A percentile compares a stretch with the other conserved stretches of the same genome.
phyloP scores from a whole-genome alignment of 1,284 basidiomycete species.

The Tilletia caries region DNA sequence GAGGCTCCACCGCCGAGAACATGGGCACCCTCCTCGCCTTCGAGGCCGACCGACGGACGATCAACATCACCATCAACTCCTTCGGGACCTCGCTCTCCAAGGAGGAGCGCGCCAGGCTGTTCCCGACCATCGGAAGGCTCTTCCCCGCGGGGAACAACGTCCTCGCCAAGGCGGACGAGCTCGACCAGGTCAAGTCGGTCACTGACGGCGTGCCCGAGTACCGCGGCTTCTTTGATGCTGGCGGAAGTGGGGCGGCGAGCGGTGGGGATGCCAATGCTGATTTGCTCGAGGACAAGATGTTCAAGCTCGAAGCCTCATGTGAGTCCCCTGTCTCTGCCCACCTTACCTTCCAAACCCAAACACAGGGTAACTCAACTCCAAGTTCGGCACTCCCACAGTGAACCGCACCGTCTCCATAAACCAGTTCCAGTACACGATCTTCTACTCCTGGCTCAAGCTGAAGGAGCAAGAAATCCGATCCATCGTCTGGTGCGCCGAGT shows the following conservation, averaged over 20 bases:
- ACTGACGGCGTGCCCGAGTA: constrained; percentile 89
- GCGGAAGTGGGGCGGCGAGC: constrained; percentile 20
- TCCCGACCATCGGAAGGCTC: constrained; percentile 86
- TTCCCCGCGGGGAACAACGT: constrained; percentile 95
- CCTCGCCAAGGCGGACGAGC: constrained; percentile 88
- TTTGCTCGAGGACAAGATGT: constrained; percentile 87
- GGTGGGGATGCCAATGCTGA: constrained; percentile 58
- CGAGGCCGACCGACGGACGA: constrained; percentile 91
- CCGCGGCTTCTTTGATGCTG: constrained; percentile 74
- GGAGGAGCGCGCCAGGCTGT: constrained; percentile 91
- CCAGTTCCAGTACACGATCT: constrained; percentile 50
- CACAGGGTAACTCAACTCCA: too few relatives aligned
- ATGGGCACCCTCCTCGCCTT: constrained; percentile 88
- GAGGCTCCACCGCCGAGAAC: constrained; percentile 78
- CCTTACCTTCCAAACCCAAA: too few relatives aligned
- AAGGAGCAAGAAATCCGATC: constrained; percentile 99
- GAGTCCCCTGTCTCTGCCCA: constrained; percentile 15
- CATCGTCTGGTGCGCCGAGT: constrained; percentile 92
- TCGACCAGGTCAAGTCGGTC: constrained; percentile 84
- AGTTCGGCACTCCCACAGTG: constrained; percentile 20
- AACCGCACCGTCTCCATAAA: constrained; percentile 50
- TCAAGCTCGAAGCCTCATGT: constrained; percentile 79
- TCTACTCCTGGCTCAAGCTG: constrained; percentile 58
- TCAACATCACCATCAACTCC: constrained; percentile 99
- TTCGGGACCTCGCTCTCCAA: constrained; percentile 92